Percentiles rank a stretch among this genome's conserved stretches.
These are phyloP conservation scores for Aspergillus sp. DNA, from an alignment of 2,329 filamentous ascomycete species.

Conservation along the genomic window DNA sequence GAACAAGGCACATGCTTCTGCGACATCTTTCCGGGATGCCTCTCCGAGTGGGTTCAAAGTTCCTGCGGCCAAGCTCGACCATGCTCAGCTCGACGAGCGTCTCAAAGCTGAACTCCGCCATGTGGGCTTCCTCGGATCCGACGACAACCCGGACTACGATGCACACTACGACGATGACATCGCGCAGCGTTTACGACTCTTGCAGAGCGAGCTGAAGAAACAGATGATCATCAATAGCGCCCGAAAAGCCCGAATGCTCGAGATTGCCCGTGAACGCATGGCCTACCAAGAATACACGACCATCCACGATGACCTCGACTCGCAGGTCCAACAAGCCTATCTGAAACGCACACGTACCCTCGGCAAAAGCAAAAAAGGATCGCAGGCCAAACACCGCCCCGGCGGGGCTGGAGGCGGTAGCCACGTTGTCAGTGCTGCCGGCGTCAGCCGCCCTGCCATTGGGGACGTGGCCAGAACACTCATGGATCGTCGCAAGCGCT, in stretches of 20 bases:
- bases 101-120: constrained; percentile 86
- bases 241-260: constrained; percentile 78
- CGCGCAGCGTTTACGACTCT: constrained; percentile 76
- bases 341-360: constrained; percentile 92
- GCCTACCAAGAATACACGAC: constrained; percentile 95
- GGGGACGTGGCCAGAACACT: constrained; percentile 86
- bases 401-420: constrained; percentile 71
- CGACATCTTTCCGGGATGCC: constrained; percentile 75
- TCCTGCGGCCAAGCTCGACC: constrained; percentile 73
- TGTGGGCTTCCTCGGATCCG: constrained; percentile 76
- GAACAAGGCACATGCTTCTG: constrained; percentile 55
- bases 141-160: constrained; percentile 73
- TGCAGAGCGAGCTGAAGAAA: constrained; percentile 77
- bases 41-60: constrained; percentile 74
- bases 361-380: constrained; percentile 86
- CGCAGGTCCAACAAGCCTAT: constrained; percentile 90
- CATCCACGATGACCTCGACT: constrained; percentile 93
- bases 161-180: constrained; percentile 92
- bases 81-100: constrained; percentile 81
- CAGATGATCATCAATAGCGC: constrained; percentile 86
- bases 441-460: constrained; percentile 57
- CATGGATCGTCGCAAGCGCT: constrained; percentile 85
- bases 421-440: constrained; percentile 42
- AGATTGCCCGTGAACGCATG: constrained; percentile 87
- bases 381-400: constrained; percentile 53